These are phyloP conservation scores for Monascus purpureus DNA, from an alignment of 495 filamentous ascomycete genomes.

Conservation along the genomic window DNA sequence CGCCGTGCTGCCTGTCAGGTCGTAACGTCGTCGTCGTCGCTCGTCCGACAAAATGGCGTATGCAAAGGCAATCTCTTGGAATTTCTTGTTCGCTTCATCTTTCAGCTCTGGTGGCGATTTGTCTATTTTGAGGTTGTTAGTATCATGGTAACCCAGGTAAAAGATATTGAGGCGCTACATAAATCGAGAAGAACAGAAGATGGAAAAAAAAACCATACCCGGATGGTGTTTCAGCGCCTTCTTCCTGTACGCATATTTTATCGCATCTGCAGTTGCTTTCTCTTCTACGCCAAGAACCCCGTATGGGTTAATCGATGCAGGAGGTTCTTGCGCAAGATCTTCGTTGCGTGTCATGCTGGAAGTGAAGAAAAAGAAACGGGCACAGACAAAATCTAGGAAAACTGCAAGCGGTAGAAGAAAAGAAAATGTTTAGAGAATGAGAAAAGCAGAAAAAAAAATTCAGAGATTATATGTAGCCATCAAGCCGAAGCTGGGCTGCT, in stretches of 20 bases:
- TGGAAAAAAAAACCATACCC: conserved; percentile 35
- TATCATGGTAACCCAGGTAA: no score
- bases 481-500: no score
- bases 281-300: conserved; percentile 63
- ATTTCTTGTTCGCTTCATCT: conserved; percentile 55
- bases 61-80: conserved; percentile 85
- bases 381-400: not conserved
- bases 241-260: conserved; percentile 94
- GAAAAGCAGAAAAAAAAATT: no score
- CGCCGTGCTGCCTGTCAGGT: conserved; percentile 72
- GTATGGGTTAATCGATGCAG: conserved; percentile 65
- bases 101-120: conserved; percentile 54
- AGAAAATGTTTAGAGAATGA: not conserved
- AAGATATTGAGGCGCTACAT: no score
- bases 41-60: conserved; percentile 83
- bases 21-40: conserved; percentile 65
- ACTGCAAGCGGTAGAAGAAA: not conserved
- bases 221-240: conserved; percentile 81
- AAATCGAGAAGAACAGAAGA: not conserved
- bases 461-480: no score
- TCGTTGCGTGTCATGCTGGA: conserved; percentile 6
- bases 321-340: conserved; percentile 24
- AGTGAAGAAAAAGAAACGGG: not conserved
- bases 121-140: conserved; percentile 33
- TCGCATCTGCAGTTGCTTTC: conserved; percentile 58